phyloP scores from a whole-genome alignment of 2,329 filamentous ascomycete genomes.

The Madurella fahalii region DNA sequence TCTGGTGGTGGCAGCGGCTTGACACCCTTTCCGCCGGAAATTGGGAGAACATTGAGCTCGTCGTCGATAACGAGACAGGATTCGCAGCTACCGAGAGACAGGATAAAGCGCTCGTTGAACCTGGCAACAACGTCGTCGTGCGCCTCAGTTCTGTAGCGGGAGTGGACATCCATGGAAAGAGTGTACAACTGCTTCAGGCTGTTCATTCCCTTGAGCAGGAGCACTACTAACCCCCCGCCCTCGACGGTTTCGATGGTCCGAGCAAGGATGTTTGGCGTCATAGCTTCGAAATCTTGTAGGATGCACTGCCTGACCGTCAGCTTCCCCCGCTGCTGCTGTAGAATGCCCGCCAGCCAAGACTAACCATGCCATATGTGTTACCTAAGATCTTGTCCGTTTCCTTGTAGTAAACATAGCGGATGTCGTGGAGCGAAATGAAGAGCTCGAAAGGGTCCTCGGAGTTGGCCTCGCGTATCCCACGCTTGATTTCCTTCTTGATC shows the following conservation, averaged over 20 bases:
- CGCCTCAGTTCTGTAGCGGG: slow-evolving; percentile 91
- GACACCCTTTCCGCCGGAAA: slow-evolving; percentile 90
- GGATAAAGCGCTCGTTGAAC: slow-evolving; percentile 96
- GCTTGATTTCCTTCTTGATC: slow-evolving; percentile 97
- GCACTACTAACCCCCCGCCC: slow-evolving; percentile 84
- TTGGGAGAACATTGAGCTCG: slow-evolving; percentile 93
- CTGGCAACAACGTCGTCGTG: slow-evolving; percentile 91
- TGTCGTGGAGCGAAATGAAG: slow-evolving; percentile 93
- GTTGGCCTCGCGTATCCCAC: slow-evolving; percentile 88
- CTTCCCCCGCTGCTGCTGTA: background rate
- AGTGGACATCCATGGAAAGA: slow-evolving; percentile 95
- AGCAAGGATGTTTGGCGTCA: slow-evolving; percentile 94
- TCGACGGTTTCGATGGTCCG: slow-evolving; percentile 97
- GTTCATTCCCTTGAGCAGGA: slow-evolving; percentile 93
- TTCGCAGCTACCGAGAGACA: slow-evolving; percentile 92
- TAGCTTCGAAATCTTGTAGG: slow-evolving; percentile 93
- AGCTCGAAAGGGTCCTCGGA: slow-evolving; percentile 94
- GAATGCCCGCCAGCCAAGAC: background rate
- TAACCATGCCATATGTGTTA: slow-evolving; percentile 87
- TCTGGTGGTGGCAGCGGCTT: slow-evolving; percentile 75
- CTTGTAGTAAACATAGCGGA: slow-evolving; percentile 99
- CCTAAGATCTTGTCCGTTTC: slow-evolving; percentile 98
- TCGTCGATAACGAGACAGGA: slow-evolving; percentile 95
- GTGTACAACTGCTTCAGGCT: slow-evolving; percentile 97
- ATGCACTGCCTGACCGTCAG: slow-evolving; percentile 56